A percentile compares a stretch with the other conserved stretches of the same genome.
Evolutionary conservation across 2,329 filamentous ascomycete genomes (phyloP).

Genomic region (Colletotrichum tropicale): DNA sequence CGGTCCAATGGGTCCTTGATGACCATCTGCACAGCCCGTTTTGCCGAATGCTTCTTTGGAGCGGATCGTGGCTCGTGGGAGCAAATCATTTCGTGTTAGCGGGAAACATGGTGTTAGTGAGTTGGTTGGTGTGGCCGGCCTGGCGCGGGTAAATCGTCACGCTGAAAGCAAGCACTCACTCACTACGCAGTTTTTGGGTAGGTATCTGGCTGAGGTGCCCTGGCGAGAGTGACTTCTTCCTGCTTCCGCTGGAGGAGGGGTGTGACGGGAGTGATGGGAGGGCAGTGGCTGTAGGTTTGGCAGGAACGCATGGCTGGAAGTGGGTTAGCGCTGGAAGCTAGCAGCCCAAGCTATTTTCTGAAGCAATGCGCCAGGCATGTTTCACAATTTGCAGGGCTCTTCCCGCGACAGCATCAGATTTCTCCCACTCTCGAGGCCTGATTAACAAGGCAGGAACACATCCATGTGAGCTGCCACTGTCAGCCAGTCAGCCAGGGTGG

Average conservation of each 20-base stretch:
- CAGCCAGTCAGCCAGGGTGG: neutral
- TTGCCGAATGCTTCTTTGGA: neutral
- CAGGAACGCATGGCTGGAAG: conserved; percentile 13
- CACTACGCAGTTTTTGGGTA: neutral
- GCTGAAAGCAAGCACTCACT: neutral
- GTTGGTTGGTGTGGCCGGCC: neutral
- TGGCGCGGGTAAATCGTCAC: neutral
- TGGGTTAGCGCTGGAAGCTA: conserved; percentile 36
- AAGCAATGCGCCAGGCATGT: conserved; percentile 56
- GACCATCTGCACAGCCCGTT: neutral
- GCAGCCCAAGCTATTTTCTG: conserved; percentile 44
- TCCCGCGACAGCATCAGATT: conserved; percentile 12
- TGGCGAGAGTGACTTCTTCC: neutral
- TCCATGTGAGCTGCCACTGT: too few species aligned
- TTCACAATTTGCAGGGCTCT: conserved; percentile 45
- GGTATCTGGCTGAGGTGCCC: neutral
- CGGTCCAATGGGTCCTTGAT: neutral
- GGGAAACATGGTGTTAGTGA: neutral
- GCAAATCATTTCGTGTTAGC: conserved; percentile 1
- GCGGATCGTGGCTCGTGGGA: neutral
- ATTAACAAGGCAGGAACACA: neutral
- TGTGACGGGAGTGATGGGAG: conserved; percentile 23
- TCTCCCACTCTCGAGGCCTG: neutral
- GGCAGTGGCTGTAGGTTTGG: conserved; percentile 22
- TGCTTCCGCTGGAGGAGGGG: conserved; percentile 24